Evolutionary conservation across 257 asterid species (phyloP), one percentile per base, ranked within the genome.

Genomic region (Salvia hispanica): DNA sequence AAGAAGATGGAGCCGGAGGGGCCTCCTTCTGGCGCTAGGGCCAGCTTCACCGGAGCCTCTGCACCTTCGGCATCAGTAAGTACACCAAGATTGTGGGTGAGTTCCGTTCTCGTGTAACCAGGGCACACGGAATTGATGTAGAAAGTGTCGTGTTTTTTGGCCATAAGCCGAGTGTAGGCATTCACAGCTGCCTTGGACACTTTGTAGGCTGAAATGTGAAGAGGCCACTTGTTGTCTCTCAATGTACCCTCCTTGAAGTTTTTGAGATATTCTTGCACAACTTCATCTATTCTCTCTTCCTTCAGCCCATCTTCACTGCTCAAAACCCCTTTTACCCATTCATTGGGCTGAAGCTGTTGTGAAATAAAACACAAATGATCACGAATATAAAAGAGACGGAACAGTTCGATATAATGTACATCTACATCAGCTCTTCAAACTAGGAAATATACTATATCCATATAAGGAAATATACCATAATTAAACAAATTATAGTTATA

Each of bases 1-100:
- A 0, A 9, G 45, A 74, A 82, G 72, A 46, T 3, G 25, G 67
- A 9, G 9, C 89, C 95, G 0, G 89, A 79, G 21, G 85, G 84
- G 21, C 78, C 77, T 3, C 72, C 85, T 15, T 74, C 66, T 1
- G 86, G 76, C 74, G 70, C 45, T 54, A 77, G 37, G 1, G 84
- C 87, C 14, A 81, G 57, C 78, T 62, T 72, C 61, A 55, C 42
- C 61, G 42, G 61, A 55, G 18, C 15, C 31, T 55, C 61, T 10
- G 42, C 61, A 28, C 42, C 42, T 55, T 55, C 61, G 31, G 3
- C 16, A 4, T 28, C 42, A 11, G 10, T 28, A 0, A 28, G 7
- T 0, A 0, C 0, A 4, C 61, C 61, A 0, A 1, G 11, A 9
- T 18, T 18, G 5, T 7, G 18, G n/a, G 58, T 16, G 3, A 52